phyloP scores from a whole-genome alignment of 2,329 filamentous ascomycete genomes.

The Penicillium glabrum region DNA sequence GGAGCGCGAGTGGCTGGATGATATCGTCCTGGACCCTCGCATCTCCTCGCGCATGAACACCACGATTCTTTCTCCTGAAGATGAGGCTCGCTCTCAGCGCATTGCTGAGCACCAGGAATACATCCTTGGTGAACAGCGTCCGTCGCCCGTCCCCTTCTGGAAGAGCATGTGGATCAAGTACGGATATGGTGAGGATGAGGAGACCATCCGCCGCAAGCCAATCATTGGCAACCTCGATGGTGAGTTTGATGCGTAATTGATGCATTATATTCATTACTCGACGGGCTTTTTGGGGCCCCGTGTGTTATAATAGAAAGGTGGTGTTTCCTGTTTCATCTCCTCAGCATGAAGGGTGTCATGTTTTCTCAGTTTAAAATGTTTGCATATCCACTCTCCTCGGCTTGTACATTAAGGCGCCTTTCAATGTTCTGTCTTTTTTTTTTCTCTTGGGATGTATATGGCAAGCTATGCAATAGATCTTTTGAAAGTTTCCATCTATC shows the following conservation, averaged over 20 bases:
- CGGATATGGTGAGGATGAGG: constrained; percentile 43
- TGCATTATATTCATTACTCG: neutral
- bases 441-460: constrained; percentile 4
- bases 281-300: neutral
- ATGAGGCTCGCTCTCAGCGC: constrained; percentile 65
- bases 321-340: constrained; percentile 12
- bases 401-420: constrained; percentile 26
- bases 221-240: constrained; percentile 42
- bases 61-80: constrained; percentile 68
- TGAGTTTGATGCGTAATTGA: constrained; percentile 26
- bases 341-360: constrained; percentile 11
- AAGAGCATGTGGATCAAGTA: constrained; percentile 41
- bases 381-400: constrained; percentile 24
- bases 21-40: constrained; percentile 72
- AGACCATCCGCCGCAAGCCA: constrained; percentile 37
- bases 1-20: constrained; percentile 74
- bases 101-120: constrained; percentile 67
- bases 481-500: neutral
- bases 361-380: constrained; percentile 9
- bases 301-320: constrained; percentile 25
- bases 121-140: constrained; percentile 62
- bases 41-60: constrained; percentile 77
- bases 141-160: constrained; percentile 37
- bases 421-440: constrained; percentile 10
- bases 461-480: neutral